phyloP scores from a whole-genome alignment of 176 grass and related monocot species.

The Phoenix roebelenii region DNA sequence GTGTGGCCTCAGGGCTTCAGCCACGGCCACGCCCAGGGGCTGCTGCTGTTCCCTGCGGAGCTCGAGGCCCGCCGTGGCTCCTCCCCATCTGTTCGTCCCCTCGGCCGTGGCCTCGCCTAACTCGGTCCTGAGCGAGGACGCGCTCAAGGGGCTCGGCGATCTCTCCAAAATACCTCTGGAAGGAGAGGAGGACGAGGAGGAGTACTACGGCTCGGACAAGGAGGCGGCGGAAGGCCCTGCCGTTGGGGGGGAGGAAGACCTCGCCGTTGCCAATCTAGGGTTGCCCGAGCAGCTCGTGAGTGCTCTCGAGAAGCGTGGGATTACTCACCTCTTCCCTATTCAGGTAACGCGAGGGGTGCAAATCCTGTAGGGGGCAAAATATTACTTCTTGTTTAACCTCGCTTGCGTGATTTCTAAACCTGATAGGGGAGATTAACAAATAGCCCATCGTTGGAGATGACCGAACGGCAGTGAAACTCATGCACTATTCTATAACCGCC shows the following conservation, averaged over 20 bases:
- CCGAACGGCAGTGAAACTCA: too few relatives aligned
- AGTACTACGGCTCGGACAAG: slow-evolving; percentile 21
- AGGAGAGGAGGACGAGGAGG: slow-evolving; percentile 35
- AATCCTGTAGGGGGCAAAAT: too few relatives aligned
- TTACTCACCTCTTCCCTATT: slow-evolving; percentile 88
- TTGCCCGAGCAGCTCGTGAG: slow-evolving; percentile 58
- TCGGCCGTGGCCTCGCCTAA: slow-evolving; percentile 54
- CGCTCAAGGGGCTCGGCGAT: slow-evolving; percentile 61
- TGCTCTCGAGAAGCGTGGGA: slow-evolving; percentile 72
- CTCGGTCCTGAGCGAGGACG: slow-evolving; percentile 88
- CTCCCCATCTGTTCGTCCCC: slow-evolving; percentile 23
- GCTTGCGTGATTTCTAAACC: too few relatives aligned
- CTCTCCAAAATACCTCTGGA: slow-evolving; percentile 26
- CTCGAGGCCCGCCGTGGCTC: neutral
- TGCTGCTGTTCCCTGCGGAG: neutral
- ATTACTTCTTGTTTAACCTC: too few relatives aligned
- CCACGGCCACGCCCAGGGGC: neutral
- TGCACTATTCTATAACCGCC: too few relatives aligned
- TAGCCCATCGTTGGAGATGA: too few relatives aligned
- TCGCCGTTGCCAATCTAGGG: slow-evolving; percentile 61
- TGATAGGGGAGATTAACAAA: too few relatives aligned
- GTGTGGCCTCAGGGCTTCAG: slow-evolving; percentile 8
- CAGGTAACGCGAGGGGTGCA: slow-evolving; percentile 29
- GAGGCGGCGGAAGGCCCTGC: neutral
- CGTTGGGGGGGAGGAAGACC: slow-evolving; percentile 43